These are phyloP conservation scores for Themeda triandra DNA, from an alignment of 176 grass and related monocot genomes.

Conservation along the genomic window DNA sequence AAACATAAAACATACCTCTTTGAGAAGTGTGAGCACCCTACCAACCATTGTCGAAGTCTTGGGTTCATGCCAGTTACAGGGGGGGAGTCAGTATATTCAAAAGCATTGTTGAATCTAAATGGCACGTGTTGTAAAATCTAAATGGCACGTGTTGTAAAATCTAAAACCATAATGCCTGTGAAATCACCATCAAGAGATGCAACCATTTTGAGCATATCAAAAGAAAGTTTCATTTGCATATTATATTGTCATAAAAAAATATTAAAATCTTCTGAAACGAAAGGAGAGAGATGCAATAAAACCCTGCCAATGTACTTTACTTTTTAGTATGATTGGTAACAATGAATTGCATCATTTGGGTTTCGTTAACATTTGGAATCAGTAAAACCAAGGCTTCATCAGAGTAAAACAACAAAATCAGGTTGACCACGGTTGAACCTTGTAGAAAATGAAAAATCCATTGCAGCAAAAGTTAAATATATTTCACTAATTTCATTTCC, in stretches of 20 bases:
- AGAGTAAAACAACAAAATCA: not conserved
- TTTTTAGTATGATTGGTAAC: constrained; percentile 11
- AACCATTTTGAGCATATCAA: not conserved
- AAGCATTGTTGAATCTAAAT: not conserved
- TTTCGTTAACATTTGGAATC: constrained; percentile 10
- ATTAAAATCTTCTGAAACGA: not conserved
- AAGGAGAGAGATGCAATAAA: not conserved
- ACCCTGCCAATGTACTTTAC: not conserved
- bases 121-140: not conserved
- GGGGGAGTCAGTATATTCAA: constrained; percentile 11
- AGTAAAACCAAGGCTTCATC: not conserved
- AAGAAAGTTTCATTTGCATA: constrained; percentile 3
- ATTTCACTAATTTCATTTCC: not conserved
- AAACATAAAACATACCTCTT: constrained; percentile 63
- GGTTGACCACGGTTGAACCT: not conserved
- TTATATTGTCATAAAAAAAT: constrained; percentile 5
- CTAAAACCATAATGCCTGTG: not conserved
- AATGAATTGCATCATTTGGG: not conserved
- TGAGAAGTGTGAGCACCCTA: constrained; percentile 80
- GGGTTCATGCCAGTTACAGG: constrained; percentile 30
- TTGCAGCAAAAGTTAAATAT: not conserved
- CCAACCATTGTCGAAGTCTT: constrained; percentile 99
- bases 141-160: not conserved
- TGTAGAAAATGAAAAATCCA: not conserved
- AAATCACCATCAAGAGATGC: not conserved